A percentile compares a stretch with the other conserved stretches of the same genome.
Conservation (phyloP, 805 yeast species). For the Vanderwaltozyma polyspora region DNA sequence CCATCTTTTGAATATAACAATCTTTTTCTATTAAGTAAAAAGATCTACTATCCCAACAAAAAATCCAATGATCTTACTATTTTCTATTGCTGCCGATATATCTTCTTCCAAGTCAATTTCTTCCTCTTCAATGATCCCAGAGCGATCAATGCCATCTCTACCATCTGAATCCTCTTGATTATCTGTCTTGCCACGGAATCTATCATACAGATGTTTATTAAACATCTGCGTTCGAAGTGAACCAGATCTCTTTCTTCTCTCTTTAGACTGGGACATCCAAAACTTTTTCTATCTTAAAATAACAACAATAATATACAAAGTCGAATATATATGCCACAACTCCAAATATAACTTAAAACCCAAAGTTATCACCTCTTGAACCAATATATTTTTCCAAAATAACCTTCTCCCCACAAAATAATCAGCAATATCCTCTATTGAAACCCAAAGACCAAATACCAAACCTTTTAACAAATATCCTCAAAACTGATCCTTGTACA, state of each 20-base stretch:
- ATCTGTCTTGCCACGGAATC: conserved; percentile 8
- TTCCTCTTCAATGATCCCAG: conserved; percentile 2
- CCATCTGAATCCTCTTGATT: conserved; percentile 11
- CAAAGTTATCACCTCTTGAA: too few relatives aligned
- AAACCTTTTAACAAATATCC: too few relatives aligned
- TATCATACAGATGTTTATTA: conserved; percentile 23
- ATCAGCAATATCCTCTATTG: too few relatives aligned
- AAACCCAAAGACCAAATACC: too few relatives aligned
- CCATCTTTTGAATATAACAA: conserved; percentile 55
- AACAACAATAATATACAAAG: not conserved
- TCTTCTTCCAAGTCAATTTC: conserved; percentile 4
- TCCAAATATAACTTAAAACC: too few relatives aligned
- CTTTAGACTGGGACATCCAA: conserved; percentile 4
- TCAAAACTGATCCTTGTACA: too few relatives aligned
- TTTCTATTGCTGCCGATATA: conserved; percentile 1
- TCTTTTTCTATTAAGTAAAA: conserved; percentile 36
- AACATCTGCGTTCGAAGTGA: conserved; percentile 27
- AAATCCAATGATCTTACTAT: conserved; percentile 1
- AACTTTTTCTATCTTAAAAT: not conserved
- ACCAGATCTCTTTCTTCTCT: conserved; percentile 19
- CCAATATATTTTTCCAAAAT: too few relatives aligned
- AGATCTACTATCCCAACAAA: conserved; percentile 11
- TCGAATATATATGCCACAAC: too few relatives aligned
- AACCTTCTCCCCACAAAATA: too few relatives aligned
- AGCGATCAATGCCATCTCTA: conserved; percentile 1